Conservation (phyloP, 2,329 filamentous ascomycete genomes). For the Pezicula rhizophila region DNA sequence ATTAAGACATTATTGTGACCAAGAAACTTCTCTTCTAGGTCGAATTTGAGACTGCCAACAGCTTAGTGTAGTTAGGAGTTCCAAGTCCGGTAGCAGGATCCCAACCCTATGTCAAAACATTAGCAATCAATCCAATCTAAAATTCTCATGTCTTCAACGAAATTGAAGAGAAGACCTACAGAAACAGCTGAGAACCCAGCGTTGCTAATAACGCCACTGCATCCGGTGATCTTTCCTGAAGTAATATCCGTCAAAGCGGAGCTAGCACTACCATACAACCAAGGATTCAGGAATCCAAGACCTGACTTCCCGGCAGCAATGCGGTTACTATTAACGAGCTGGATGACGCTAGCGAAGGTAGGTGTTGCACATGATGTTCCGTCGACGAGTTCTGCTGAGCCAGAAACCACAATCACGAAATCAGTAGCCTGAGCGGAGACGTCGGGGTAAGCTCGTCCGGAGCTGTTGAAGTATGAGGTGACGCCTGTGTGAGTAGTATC, state of each 20-base stretch:
- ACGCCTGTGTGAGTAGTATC: conserved; percentile 40
- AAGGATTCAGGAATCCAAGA: conserved; percentile 39
- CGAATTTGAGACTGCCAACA: not conserved
- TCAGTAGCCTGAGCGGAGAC: conserved; percentile 51
- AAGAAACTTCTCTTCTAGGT: not conserved
- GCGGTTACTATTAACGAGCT: conserved; percentile 57
- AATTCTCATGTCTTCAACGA: not conserved
- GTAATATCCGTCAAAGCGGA: conserved; percentile 37
- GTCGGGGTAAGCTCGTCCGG: conserved; percentile 45
- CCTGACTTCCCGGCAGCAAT: conserved; percentile 41
- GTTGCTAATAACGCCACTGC: conserved; percentile 19
- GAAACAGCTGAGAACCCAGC: conserved; percentile 18
- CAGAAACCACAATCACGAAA: conserved; percentile 37
- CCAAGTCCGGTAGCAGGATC: conserved; percentile 28
- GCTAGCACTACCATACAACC: conserved; percentile 31
- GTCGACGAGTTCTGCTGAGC: conserved; percentile 31
- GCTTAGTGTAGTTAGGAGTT: conserved; percentile 14
- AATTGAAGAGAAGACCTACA: conserved; percentile 5
- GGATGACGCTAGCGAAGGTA: conserved; percentile 50
- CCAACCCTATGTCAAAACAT: conserved; percentile 18
- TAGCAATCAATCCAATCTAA: not conserved
- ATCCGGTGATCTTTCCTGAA: conserved; percentile 32
- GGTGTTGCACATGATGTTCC: conserved; percentile 52
- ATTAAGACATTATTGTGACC: no score
- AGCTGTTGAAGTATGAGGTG: conserved; percentile 38